Conservation (phyloP, 2,329 filamentous ascomycete genomes). For the Colletotrichum viniferum region DNA sequence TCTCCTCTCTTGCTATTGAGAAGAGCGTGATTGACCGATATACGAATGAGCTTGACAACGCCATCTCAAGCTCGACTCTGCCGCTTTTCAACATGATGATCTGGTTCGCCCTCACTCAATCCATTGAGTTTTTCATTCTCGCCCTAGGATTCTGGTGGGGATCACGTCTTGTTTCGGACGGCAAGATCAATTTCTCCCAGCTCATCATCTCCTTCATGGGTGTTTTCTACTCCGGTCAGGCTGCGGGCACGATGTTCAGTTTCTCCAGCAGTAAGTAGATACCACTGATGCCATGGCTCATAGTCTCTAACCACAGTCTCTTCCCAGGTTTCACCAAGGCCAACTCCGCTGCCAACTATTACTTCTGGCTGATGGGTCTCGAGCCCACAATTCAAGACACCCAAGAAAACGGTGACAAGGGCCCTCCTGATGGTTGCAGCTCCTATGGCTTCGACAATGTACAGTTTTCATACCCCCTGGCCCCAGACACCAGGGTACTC, state of each 20-base stretch:
- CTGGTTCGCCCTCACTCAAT: conserved; percentile 30
- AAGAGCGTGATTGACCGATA: conserved; percentile 28
- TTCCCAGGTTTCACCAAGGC: conserved; percentile 42
- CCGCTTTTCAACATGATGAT: conserved; percentile 1
- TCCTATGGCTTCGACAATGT: conserved; percentile 30
- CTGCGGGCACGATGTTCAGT: not conserved
- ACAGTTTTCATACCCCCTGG: conserved; percentile 57
- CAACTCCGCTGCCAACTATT: conserved; percentile 40
- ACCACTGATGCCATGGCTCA: not conserved
- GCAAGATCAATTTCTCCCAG: conserved; percentile 15
- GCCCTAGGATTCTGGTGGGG: conserved; percentile 40
- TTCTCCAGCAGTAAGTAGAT: not conserved
- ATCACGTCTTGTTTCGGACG: not conserved
- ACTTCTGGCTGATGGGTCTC: conserved; percentile 34
- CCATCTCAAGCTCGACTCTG: not conserved
- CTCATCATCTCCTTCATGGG: conserved; percentile 35
- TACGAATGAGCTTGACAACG: conserved; percentile 31
- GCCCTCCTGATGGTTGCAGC: not conserved
- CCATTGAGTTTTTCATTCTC: conserved; percentile 33
- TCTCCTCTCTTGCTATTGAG: conserved; percentile 44
- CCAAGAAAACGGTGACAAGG: conserved; percentile 24
- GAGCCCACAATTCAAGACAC: conserved; percentile 19
- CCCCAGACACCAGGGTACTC: conserved; percentile 31
- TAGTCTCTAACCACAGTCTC: not conserved
- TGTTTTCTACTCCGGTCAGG: conserved; percentile 28